Base-by-base conservation (phyloP, 2,329 filamentous ascomycete species). In the Monosporascus sp. region DNA sequence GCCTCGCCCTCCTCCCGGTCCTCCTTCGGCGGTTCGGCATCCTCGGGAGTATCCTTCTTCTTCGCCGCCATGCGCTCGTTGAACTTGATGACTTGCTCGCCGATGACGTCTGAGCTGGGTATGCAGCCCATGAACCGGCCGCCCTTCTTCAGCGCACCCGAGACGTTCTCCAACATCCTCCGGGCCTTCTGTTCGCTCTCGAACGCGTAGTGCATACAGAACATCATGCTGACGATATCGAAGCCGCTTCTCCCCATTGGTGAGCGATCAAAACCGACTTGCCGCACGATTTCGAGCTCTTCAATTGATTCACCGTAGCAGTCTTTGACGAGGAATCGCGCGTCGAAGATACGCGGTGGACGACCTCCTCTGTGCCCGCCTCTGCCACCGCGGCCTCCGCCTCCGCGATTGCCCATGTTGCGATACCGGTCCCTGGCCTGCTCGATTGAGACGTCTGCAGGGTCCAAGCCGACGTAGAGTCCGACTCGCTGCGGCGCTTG, bases 211-310 rank as follows among this genome's bases (percentile, higher is more conserved):
- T 99, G 94, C 85, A 99, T 94, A 65, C 91, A 95, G 71, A 99
- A 99, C 94, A 99, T 99, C 83, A 96, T 96, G 66, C 88, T 91
- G 57, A 99, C 93, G 42, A 97, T 89, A 68, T 99, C 94, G 63
- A 97, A 99, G 4, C 93, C 92, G 51, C 87, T 87, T 50, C 83
- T 83, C 56, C 82, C 81, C 84, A 88, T 73, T 76, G 89, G 63
- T 74, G 85, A 86, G 0, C 81, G 77, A 64, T 96, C 89, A 62
- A 96, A 96, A 22, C 94, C 94, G 31, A 99, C 90, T 52, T 96
- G 83, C 48, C 82, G 82, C 48, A 99, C 79, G 60, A 97, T 87
- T 15, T 86, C 83, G 45, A 97, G 79, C 54, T 95, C 86, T 51
- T 85, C 89, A 44, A 99, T 80, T 60, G 84, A 86, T 68, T 94